Evolutionary conservation across 257 asterid species (phyloP).

Genomic region (Buddleja alternifolia): DNA sequence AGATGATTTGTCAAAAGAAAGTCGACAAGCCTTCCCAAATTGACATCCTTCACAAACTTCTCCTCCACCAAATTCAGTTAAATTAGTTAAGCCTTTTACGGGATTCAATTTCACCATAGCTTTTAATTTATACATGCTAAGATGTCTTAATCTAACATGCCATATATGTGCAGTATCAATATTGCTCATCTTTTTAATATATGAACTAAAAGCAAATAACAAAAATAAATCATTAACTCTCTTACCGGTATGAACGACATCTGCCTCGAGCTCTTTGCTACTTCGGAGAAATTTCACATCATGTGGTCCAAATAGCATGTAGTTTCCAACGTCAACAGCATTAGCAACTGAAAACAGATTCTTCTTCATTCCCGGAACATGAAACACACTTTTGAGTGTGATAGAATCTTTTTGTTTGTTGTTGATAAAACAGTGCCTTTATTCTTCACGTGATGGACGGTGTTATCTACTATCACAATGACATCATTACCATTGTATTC

Average conservation of each 20-base stretch:
- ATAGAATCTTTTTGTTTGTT: not conserved
- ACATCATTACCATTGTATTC: not conserved
- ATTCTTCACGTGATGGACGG: not conserved
- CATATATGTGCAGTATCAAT: too few species aligned
- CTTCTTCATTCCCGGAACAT: too few species aligned
- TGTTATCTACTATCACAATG: not conserved
- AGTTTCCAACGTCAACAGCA: not conserved
- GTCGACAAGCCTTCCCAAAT: not conserved
- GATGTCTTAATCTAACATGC: slow-evolving; percentile 28
- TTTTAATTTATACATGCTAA: slow-evolving; percentile 9
- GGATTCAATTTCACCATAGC: slow-evolving; percentile 9
- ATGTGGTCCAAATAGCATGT: not conserved
- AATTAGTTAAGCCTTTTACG: not conserved
- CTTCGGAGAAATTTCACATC: not conserved
- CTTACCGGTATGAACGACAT: not conserved
- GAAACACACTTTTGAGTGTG: not conserved
- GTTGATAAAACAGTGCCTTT: not conserved
- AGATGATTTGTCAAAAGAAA: slow-evolving; percentile 19
- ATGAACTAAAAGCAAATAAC: too few species aligned
- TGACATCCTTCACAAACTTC: too few species aligned
- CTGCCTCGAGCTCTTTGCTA: not conserved
- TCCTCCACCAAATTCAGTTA: slow-evolving; percentile 2
- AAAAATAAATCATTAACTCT: not conserved
- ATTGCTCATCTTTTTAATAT: too few species aligned
- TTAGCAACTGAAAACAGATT: not conserved